Evolutionary conservation across 768 basidiomycete species (phyloP).

Genomic region (Amanita muscaria): DNA sequence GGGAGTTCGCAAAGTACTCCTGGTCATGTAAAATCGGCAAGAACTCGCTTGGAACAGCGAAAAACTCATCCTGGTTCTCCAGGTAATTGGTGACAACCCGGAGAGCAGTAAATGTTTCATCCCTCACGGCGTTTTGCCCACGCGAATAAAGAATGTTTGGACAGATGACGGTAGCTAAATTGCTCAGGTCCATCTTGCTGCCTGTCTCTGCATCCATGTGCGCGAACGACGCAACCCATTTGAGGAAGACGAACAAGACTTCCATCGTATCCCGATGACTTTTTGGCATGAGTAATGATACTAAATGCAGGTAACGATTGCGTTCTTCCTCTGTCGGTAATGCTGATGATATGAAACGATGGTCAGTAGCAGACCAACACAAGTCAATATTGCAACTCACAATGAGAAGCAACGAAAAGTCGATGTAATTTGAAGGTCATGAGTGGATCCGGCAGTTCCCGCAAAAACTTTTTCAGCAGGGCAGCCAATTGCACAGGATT

Average conservation of each 20-base stretch:
- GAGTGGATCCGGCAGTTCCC: slow-evolving; percentile 93
- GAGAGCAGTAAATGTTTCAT: slow-evolving; percentile 90
- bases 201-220: slow-evolving; percentile 97
- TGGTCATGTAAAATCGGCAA: slow-evolving; percentile 80
- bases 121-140: slow-evolving; percentile 76
- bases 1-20: slow-evolving; percentile 80
- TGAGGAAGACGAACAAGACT: slow-evolving; percentile 94
- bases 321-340: slow-evolving; percentile 71
- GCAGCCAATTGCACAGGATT: slow-evolving; percentile 97
- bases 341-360: slow-evolving; percentile 34
- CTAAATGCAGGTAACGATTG: slow-evolving; percentile 74
- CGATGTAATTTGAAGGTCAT: slow-evolving; percentile 92
- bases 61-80: slow-evolving; percentile 93
- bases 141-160: slow-evolving; percentile 96
- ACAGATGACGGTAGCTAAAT: slow-evolving; percentile 93
- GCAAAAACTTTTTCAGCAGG: slow-evolving; percentile 91
- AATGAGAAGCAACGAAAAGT: slow-evolving; percentile 78
- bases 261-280: slow-evolving; percentile 96
- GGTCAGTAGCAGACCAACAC: slow-evolving; percentile 10
- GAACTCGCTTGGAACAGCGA: slow-evolving; percentile 90
- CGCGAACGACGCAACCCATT: slow-evolving; percentile 99
- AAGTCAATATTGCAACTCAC: slow-evolving; percentile 42
- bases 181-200: slow-evolving; percentile 95
- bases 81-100: slow-evolving; percentile 78
- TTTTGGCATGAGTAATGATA: slow-evolving; percentile 83